These are phyloP conservation scores for Rehmannia glutinosa DNA, from an alignment of 257 asterid species.

Conservation along the genomic window DNA sequence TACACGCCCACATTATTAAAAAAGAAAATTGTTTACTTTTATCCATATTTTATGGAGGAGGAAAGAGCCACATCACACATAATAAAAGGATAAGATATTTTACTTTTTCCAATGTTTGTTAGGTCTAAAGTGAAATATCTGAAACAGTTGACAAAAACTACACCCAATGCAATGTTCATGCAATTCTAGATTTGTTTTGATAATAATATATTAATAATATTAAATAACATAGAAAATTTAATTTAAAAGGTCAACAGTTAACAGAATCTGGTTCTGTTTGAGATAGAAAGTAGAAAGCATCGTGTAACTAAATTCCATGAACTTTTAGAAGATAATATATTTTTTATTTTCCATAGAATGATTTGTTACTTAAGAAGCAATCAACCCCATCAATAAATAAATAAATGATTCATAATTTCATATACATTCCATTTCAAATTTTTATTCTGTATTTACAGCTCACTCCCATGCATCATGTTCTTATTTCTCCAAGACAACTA, in stretches of 20 bases:
- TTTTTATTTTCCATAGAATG: slow-evolving; percentile 4
- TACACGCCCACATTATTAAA: no score
- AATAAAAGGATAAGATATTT: background rate
- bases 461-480: slow-evolving; percentile 19
- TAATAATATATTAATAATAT: background rate
- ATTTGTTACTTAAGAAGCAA: slow-evolving; percentile 35
- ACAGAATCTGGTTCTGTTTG: slow-evolving; percentile 30
- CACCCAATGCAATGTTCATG: background rate
- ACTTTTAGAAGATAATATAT: slow-evolving; percentile 8
- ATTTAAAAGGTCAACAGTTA: slow-evolving; percentile 25
- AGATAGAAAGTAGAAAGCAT: slow-evolving; percentile 8
- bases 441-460: background rate
- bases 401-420: background rate
- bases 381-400: slow-evolving; percentile 3
- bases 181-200: background rate
- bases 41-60: no score
- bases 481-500: background rate
- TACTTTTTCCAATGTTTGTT: background rate
- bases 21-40: no score
- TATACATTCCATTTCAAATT: background rate
- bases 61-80: background rate
- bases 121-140: background rate
- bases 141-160: background rate
- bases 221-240: background rate
- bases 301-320: slow-evolving; percentile 23